Evolutionary conservation across 2,329 filamentous ascomycete genomes (phyloP), one percentile per base, ranked within the genome.

Genomic region (Fusarium aywerte): DNA sequence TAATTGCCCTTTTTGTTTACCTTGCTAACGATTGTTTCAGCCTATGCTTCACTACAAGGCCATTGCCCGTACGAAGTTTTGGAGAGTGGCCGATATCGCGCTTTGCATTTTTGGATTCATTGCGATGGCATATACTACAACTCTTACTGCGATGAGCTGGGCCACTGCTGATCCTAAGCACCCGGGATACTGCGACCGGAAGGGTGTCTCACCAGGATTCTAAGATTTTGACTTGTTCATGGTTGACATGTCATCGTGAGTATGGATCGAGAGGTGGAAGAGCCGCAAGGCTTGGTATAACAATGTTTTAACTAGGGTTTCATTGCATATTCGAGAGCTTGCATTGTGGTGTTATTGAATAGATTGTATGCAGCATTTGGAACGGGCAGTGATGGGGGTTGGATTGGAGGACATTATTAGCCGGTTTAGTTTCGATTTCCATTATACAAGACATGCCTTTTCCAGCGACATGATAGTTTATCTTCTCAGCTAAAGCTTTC

Each of bases 41-140:
- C 95, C 96, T 42, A 84, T 99, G 78, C 88, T 99, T 51, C 96
- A 99, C 76, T 92, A 92, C 80, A 90, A 86, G 75, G 93, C 88
- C 13, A 91, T 97, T 27, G 92, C 94, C 1, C 88, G 83, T 58
- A 91, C 82, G 52, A 83, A 80, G 40, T 83, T 88, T 67, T 91
- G 93, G 78, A 90, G 88, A 66, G 79, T 86, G 15, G 84, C 90
- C 7, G 95, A 99, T 73, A 83, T 97, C 38, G 69, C 83, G 1
- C 87, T 99, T 33, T 91, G 92, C 72, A 81, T 93, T 58, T 93
- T 98, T 73, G 96, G 96, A 9, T 80, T 94, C 52, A 78, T 93
- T 18, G 92, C 92, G 71, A 99, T 98, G 91, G 87, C 87, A 7
- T 99, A 99, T 78, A 97, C 96, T 1, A 98, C 96, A 1, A 84